Evolutionary conservation across 169 alveolate genomes (phyloP).

Genomic region (Plasmodium inui): DNA sequence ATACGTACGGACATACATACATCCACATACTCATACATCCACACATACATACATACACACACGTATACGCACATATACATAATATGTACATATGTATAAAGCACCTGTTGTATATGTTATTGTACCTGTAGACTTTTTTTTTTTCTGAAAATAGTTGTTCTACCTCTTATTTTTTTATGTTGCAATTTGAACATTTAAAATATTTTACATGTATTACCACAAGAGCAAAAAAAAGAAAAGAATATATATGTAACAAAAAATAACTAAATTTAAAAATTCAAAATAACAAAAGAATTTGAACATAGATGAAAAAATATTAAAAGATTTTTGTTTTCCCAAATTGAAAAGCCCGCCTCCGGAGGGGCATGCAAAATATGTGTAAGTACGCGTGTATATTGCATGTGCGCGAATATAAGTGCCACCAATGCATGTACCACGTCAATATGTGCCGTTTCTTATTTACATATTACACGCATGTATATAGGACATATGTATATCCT

Average conservation of each 20-base stretch:
- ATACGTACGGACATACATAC: background rate
- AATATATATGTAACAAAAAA: constrained; percentile 13
- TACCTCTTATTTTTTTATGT: constrained; percentile 48
- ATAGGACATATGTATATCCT: background rate
- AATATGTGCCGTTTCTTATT: background rate
- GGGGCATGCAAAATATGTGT: background rate
- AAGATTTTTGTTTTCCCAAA: constrained; percentile 10
- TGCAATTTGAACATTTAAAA: constrained; percentile 59
- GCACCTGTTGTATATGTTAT: background rate
- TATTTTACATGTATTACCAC: constrained; percentile 32
- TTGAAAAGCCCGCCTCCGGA: background rate
- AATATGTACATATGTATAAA: background rate
- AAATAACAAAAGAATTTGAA: constrained; percentile 56
- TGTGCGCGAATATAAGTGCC: background rate
- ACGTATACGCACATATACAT: constrained; percentile 2
- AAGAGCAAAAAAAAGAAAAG: constrained; percentile 10
- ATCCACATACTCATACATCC: too few species aligned
- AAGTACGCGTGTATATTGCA: background rate
- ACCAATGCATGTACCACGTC: background rate
- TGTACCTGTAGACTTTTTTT: constrained; percentile 1
- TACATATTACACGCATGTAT: background rate
- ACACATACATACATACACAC: constrained; percentile 14
- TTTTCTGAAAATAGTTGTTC: constrained; percentile 18
- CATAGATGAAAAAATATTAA: constrained; percentile 25
- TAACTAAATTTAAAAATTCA: constrained; percentile 46